Base-by-base conservation (phyloP, 352 stramenopile species). In the Phytophthora vignae region DNA sequence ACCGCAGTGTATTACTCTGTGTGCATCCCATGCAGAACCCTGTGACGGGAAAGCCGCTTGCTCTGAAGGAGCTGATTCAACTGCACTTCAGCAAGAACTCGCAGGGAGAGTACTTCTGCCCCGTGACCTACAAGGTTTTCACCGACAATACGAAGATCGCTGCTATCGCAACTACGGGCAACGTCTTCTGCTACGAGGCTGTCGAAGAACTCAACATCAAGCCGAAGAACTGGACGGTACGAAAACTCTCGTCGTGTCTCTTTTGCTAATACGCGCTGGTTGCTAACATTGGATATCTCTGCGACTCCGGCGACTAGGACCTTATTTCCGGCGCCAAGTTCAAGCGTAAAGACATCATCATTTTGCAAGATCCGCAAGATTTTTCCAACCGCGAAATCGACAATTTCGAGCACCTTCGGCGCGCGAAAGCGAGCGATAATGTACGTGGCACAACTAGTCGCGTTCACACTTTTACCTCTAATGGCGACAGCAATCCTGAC, bases 141-240 rank as follows among this genome's bases (percentile, higher is more conserved):
- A 96, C 86, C 17, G 86, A 96, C 73, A 94, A 94, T 65, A 91
- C 87, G 64, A 95, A 97, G 79, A 95, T 97, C 67, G 87, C 85
- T 29, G 84, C 88, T 25, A 78, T 96, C 46, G 84, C 84, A 15
- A 85, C 88, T 3, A 95, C 87, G 8, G 87, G 88, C n/a, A 99
- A 99, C 79, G 98, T 99, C 12, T 99, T 98, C 68, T 92, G 92
- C 31, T 99, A 98, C 63, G 97, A 99, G 54, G 97, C 97, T 5
- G 92, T 99, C 55, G 83, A 99, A 42, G 98, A 99, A 79, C 91
- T 99, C 22, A 99, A 99, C 81, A 90, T 99, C 73, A 99, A 99
- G 79, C 68, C 94, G 6, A 99, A 99, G 77, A 99, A 99, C 84
- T 99, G 94, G 82, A 88, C 88, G 53, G 87, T 94, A 38, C 33